A percentile compares a stretch with the other conserved stretches of the same genome.
phyloP scores from a whole-genome alignment of 1,139 yeast genomes.

The Pichia sp. region DNA sequence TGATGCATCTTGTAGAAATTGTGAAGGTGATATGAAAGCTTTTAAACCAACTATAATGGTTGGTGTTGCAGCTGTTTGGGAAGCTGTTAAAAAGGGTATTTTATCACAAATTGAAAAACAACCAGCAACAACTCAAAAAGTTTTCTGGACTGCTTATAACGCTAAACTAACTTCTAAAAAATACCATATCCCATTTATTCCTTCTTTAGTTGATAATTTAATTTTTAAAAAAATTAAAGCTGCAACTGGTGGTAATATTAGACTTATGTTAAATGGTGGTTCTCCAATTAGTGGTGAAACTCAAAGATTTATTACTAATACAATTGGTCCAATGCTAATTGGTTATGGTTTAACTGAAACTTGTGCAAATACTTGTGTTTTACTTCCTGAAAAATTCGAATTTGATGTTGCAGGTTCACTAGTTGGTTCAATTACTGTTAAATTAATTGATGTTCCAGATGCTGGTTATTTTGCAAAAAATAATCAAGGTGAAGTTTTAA shows the following conservation, averaged over 20 bases:
- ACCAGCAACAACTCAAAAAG: conserved; percentile 63
- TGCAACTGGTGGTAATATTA: conserved; percentile 91
- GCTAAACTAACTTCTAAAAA: conserved; percentile 58
- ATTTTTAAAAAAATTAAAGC: conserved; percentile 84
- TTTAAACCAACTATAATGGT: conserved; percentile 93
- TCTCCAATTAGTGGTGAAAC: conserved; percentile 84
- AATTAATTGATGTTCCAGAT: conserved; percentile 86
- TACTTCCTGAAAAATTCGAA: conserved; percentile 60
- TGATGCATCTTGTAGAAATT: conserved; percentile 73
- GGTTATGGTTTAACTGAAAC: conserved; percentile 99
- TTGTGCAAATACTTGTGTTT: conserved; percentile 76
- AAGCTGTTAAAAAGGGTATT: conserved; percentile 89
- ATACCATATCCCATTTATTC: conserved; percentile 74
- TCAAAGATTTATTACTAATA: conserved; percentile 71
- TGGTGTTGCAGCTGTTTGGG: conserved; percentile 99
- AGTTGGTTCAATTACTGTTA: conserved; percentile 77
- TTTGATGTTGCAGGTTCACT: conserved; percentile 77
- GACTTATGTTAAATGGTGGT: conserved; percentile 82
- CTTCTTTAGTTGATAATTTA: conserved; percentile 53
- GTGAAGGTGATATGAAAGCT: conserved; percentile 81
- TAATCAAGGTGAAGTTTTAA: conserved; percentile 86
- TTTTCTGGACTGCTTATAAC: conserved; percentile 85
- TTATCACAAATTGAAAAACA: conserved; percentile 62
- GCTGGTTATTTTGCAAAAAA: conserved; percentile 89
- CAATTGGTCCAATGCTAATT: conserved; percentile 81